Percentiles rank a stretch among this genome's conserved stretches.
Evolutionary conservation across 768 basidiomycete genomes (phyloP).

Genomic region (Leccinellum luteum): DNA sequence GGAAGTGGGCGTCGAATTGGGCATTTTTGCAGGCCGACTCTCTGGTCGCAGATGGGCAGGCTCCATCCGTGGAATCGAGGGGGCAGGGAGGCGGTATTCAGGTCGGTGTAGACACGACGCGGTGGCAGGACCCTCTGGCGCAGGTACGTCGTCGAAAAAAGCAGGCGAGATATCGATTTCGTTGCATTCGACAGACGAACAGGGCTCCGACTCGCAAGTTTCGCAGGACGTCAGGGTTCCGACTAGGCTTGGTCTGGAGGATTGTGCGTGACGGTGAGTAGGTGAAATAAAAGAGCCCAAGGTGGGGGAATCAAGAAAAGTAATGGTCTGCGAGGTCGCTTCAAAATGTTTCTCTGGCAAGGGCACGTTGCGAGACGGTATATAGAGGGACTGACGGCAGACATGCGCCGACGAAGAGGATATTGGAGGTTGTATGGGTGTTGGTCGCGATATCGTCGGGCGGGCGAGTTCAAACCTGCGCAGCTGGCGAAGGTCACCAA

Average conservation of each 20-base stretch:
- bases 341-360: conserved; percentile 3
- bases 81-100: conserved; percentile 22
- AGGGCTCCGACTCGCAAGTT: conserved; percentile 17
- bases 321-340: not conserved
- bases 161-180: conserved; percentile 43
- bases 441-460: conserved; percentile 55
- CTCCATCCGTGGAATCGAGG: conserved; percentile 20
- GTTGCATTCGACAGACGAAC: conserved; percentile 13
- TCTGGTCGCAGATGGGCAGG: conserved; percentile 16
- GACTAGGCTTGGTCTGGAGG: conserved; percentile 6
- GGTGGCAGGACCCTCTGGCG: conserved; percentile 45
- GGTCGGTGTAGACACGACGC: conserved; percentile 35
- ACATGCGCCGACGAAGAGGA: not conserved
- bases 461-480: conserved; percentile 75
- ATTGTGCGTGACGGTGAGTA: not conserved
- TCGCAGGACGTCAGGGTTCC: conserved; percentile 8
- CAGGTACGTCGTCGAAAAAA: conserved; percentile 42
- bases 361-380: conserved; percentile 9
- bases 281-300: conserved; percentile 1
- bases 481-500: conserved; percentile 76
- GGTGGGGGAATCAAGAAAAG: conserved; percentile 13
- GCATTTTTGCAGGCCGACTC: not conserved
- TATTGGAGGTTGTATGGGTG: conserved; percentile 16
- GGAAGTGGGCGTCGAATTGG: not conserved
- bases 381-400: not conserved